Percentiles rank a stretch among this genome's conserved stretches.
Evolutionary conservation across 768 basidiomycete species (phyloP).

Genomic region (Leucocoprinus birnbaumii): DNA sequence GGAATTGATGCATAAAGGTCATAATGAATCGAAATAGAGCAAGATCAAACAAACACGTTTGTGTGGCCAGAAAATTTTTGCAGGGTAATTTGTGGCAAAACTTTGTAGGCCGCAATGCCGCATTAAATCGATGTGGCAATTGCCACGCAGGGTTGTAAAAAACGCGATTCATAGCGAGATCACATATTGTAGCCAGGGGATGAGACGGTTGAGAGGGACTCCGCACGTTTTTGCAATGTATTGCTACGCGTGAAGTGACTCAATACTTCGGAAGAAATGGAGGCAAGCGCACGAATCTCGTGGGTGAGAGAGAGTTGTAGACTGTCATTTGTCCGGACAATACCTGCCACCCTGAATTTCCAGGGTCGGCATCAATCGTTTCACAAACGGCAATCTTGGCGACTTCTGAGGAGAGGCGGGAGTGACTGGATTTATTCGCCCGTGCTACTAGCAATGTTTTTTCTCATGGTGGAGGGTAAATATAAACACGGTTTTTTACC

Average conservation of each 20-base stretch:
- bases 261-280: constrained; percentile 4
- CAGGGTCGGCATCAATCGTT: background rate
- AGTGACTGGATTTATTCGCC: background rate
- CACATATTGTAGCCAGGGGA: too few relatives aligned
- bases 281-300: background rate
- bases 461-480: constrained; percentile 1
- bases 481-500: background rate
- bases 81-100: background rate
- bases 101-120: background rate
- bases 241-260: background rate
- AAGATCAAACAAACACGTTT: background rate
- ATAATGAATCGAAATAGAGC: background rate
- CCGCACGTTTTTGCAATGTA: background rate
- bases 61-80: background rate
- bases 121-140: background rate
- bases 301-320: background rate
- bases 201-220: background rate
- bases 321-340: background rate
- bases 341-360: background rate
- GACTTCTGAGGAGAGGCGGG: background rate
- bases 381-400: constrained; percentile 1
- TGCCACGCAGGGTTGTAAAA: background rate
- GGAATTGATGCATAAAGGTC: background rate
- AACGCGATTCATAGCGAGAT: too few relatives aligned
- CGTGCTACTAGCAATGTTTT: background rate